A percentile compares a stretch with the other conserved stretches of the same genome.
phyloP scores from a whole-genome alignment of 1,284 basidiomycete species.

The Earliella scabrosa region DNA sequence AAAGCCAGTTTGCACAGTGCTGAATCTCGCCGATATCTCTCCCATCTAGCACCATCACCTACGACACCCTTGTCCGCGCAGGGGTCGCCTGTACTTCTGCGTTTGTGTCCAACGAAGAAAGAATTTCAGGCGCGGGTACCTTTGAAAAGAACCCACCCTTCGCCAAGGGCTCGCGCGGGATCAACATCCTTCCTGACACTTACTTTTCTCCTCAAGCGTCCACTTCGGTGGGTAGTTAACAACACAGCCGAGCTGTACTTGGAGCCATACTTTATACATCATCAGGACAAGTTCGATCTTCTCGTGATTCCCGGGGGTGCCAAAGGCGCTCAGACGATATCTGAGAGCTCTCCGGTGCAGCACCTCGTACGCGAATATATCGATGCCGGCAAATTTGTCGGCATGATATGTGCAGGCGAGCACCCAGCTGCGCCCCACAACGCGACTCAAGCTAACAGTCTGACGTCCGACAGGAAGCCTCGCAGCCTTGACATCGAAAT shows the following conservation, averaged over 20 bases:
- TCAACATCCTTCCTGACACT: slow-evolving; percentile 73
- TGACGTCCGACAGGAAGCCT: slow-evolving; percentile 56
- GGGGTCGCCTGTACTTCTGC: slow-evolving; percentile 69
- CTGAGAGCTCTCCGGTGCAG: slow-evolving; percentile 63
- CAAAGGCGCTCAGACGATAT: slow-evolving; percentile 79
- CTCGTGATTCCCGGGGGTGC: slow-evolving; percentile 83
- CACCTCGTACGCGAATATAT: slow-evolving; percentile 67
- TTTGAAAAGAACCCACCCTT: slow-evolving; percentile 38
- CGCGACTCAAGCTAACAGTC: background rate
- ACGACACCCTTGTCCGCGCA: slow-evolving; percentile 80
- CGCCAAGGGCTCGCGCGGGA: slow-evolving; percentile 73
- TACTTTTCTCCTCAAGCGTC: slow-evolving; percentile 49
- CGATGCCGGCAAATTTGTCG: slow-evolving; percentile 65
- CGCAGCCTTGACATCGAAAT: slow-evolving; percentile 65
- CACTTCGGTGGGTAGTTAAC: slow-evolving; percentile 24
- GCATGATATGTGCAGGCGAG: slow-evolving; percentile 84
- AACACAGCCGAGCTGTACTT: background rate
- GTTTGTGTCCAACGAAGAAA: slow-evolving; percentile 52
- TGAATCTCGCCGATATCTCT: too few relatives aligned
- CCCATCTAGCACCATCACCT: slow-evolving; percentile 66
- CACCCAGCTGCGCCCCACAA: background rate
- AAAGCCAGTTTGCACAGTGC: too few relatives aligned
- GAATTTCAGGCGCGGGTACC: slow-evolving; percentile 3
- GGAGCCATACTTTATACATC: background rate
- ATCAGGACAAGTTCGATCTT: slow-evolving; percentile 65